Evolutionary conservation across 2,329 filamentous ascomycete genomes (phyloP).

Genomic region (Coniochaeta ligniaria): DNA sequence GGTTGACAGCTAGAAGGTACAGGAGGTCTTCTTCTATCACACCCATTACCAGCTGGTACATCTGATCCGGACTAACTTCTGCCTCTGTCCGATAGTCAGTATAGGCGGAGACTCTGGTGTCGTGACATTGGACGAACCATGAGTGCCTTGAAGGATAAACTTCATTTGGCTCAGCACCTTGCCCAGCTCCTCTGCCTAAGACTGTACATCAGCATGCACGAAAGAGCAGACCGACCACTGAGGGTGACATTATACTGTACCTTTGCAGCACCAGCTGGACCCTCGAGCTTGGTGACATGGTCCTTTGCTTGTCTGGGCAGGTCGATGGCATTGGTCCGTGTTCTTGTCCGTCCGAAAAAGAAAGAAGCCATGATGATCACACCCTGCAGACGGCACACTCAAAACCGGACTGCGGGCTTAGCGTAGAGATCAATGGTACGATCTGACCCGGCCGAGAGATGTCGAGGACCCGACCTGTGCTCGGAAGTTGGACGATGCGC

Average conservation of each 20-base stretch:
- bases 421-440: not conserved
- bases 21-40: slow-evolving; percentile 88
- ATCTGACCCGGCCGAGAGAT: not conserved
- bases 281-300: slow-evolving; percentile 44
- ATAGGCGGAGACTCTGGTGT: not conserved
- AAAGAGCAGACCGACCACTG: slow-evolving; percentile 3
- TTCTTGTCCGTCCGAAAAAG: slow-evolving; percentile 45
- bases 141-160: slow-evolving; percentile 83
- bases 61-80: slow-evolving; percentile 80
- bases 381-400: not conserved
- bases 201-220: not conserved
- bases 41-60: slow-evolving; percentile 76
- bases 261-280: slow-evolving; percentile 39
- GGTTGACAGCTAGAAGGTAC: slow-evolving; percentile 71
- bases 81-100: slow-evolving; percentile 49
- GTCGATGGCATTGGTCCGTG: slow-evolving; percentile 43
- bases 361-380: slow-evolving; percentile 34
- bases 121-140: slow-evolving; percentile 48
- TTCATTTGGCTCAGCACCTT: slow-evolving; percentile 89
- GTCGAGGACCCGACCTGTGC: not conserved
- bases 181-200: slow-evolving; percentile 76
- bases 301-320: slow-evolving; percentile 50
- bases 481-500: not conserved
- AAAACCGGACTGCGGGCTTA: not conserved
- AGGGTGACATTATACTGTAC: slow-evolving; percentile 19